Evolutionary conservation across 345 rosid genomes (phyloP), one percentile per base, ranked within the genome.

Genomic region (Sisymbrium irio): DNA sequence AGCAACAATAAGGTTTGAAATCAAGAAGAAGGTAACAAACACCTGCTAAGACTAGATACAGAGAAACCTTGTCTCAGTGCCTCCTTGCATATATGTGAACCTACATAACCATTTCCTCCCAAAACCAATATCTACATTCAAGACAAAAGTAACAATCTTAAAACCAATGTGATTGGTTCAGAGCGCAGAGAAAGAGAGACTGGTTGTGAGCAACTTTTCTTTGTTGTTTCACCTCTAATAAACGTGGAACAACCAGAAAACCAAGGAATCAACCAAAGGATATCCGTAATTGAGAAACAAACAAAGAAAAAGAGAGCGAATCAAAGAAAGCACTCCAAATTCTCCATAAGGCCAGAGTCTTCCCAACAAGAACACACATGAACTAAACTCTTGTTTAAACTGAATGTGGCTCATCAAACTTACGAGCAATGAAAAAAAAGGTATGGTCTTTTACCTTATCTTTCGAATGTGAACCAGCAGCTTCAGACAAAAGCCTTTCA

Each of bases 21-120:
- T 58, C 25, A 62, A 2, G 0, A 40, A 20, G 44, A 63, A 39
- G 25, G 30, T 27, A 27, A 75, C 1, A 40, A 12, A 19, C 64
- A 77, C 80, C 81, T 72, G 78, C 77, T 78, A 42, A 78, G 81
- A 62, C 81, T 78, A 51, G 81, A 78, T 3, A 78, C 81, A n/a
- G 74, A 54, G n/a, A 78, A 68, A 27, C 81, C 78, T 67, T 67
- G 81, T 44, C 56, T 73, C 17, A 78, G 17, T 53, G 81, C 81
- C 57, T 78, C 81, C 73, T 78, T 60, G 41, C 81, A 78, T 51
- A 78, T 68, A 17, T 78, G 81, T 60, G 78, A 78, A 20, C 81
- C 81, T 8, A 78, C 81, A 67, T 72, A 78, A 33, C 81, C 81
- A 45, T 78, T 78, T 78, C 81, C 81, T 60, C 81, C 81, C 35